Evolutionary conservation across 2,329 filamentous ascomycete genomes (phyloP).

Genomic region (Geosmithia morbida): DNA sequence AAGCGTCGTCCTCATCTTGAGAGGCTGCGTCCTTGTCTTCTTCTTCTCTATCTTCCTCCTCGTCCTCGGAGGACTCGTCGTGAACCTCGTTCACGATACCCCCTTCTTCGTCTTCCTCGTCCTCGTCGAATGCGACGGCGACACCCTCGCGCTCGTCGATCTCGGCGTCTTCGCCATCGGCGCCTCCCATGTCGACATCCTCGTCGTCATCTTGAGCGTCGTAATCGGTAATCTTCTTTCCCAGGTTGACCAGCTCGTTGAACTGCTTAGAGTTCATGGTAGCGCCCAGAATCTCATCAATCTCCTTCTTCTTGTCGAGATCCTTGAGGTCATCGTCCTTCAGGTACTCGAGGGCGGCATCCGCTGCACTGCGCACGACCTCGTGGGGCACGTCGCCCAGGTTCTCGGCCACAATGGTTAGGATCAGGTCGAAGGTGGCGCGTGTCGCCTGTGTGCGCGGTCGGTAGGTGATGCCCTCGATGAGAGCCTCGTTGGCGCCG

Average conservation of each 20-base stretch:
- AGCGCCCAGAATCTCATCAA: constrained; percentile 83
- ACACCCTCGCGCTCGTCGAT: constrained; percentile 93
- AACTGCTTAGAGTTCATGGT: constrained; percentile 80
- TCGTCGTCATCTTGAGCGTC: constrained; percentile 94
- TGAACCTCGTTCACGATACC: constrained; percentile 72
- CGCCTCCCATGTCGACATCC: constrained; percentile 58
- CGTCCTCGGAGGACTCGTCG: constrained; percentile 73
- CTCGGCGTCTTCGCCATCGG: constrained; percentile 53
- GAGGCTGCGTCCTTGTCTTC: constrained; percentile 44
- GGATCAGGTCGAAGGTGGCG: constrained; percentile 85
- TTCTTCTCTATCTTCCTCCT: constrained; percentile 50
- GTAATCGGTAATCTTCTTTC: constrained; percentile 98
- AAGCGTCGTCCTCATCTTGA: constrained; percentile 33
- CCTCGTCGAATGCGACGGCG: constrained; percentile 90
- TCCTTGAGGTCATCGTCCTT: constrained; percentile 96
- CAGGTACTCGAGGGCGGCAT: constrained; percentile 77
- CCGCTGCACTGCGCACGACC: constrained; percentile 83
- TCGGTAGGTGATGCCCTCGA: constrained; percentile 85
- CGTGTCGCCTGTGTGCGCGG: constrained; percentile 84
- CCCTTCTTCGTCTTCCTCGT: constrained; percentile 71
- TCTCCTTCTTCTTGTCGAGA: constrained; percentile 94
- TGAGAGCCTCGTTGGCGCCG: constrained; percentile 68
- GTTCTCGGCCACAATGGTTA: constrained; percentile 76
- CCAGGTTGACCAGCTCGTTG: constrained; percentile 89
- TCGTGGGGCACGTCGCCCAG: constrained; percentile 89